Base-by-base conservation (phyloP, 73 alveolate species). In the Stentor roeselii region DNA sequence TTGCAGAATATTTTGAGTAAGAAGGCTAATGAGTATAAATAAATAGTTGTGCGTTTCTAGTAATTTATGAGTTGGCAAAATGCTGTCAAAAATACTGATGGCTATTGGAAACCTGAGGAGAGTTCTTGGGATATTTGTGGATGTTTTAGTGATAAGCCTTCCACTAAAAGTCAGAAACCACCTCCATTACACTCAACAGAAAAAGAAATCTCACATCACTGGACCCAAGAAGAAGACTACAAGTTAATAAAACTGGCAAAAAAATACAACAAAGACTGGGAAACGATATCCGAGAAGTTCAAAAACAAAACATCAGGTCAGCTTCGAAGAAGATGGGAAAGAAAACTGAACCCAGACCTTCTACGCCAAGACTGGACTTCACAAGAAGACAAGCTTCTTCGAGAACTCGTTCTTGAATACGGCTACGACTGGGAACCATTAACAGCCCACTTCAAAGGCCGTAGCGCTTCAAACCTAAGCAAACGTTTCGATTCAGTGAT, bases 281-380 rank as follows among this genome's bases (percentile, higher is more conserved):
- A 50, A 21, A 50, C 67, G 6, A 50, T 50, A 50, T 50, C 67
- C 6, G 67, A 50, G 21, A 50, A 21, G 21, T 50, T 50, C 67
- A 50, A 6, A 11, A 21, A 50, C 21, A 50, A 50, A 50, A 92
- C 96, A 42, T 87, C 95, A 6, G 89, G 87, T 38, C 92, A 94
- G 76, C 90, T 97, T 42, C 86, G 85, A 6, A 94, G 90, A 75
- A 82, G 98, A 39, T 94, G 98, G 97, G 85, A 93, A 3, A 95
- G 93, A 80, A 89, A 84, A n/a, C 82, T 93, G 15, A 76, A 91
- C 75, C 98, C 97, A 3, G 98, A 96, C 21, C 90, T 93, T 40
- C 87, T 86, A 40, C 92, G 92, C 84, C 94, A 94, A 75, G 96
- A 96, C 42, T 92, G 97, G 97, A 58, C 96, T 38, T 78, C 78